Percentiles rank a stretch among this genome's conserved stretches.
phyloP scores from a whole-genome alignment of 2,329 filamentous ascomycete genomes.

The Fusarium xylarioides region DNA sequence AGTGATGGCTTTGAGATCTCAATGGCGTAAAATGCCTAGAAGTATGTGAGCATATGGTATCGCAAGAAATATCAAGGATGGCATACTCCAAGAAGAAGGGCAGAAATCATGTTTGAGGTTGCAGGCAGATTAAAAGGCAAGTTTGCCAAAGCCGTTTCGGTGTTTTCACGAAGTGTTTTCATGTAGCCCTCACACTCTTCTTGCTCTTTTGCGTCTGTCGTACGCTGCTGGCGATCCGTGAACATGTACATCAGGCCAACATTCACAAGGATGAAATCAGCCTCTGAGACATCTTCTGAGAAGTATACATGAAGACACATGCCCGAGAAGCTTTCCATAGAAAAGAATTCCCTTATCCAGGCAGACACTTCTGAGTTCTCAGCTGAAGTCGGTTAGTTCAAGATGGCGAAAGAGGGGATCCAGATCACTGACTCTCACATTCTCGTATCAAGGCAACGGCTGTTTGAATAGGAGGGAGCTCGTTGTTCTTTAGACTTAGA shows the following conservation, averaged over 20 bases:
- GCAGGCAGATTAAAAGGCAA: slow-evolving; percentile 46
- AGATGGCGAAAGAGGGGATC: background rate
- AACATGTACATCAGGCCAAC: slow-evolving; percentile 46
- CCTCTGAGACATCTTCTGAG: slow-evolving; percentile 44
- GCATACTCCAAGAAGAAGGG: slow-evolving; percentile 39
- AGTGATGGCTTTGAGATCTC: slow-evolving; percentile 48
- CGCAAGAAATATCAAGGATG: too few species aligned
- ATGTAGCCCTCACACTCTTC: slow-evolving; percentile 39
- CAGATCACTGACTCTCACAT: slow-evolving; percentile 30
- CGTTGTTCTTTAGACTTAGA: slow-evolving; percentile 25
- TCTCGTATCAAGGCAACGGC: slow-evolving; percentile 33
- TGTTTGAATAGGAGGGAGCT: slow-evolving; percentile 40
- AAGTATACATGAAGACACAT: slow-evolving; percentile 48
- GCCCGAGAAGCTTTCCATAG: slow-evolving; percentile 45
- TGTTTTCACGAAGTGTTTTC: slow-evolving; percentile 41
- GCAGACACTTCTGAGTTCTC: slow-evolving; percentile 36
- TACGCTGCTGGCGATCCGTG: slow-evolving; percentile 32
- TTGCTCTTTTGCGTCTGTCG: slow-evolving; percentile 24
- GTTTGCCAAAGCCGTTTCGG: slow-evolving; percentile 46
- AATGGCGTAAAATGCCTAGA: slow-evolving; percentile 45
- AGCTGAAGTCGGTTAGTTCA: slow-evolving; percentile 16
- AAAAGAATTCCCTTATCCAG: slow-evolving; percentile 45
- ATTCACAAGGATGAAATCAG: slow-evolving; percentile 48
- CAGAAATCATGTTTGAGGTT: slow-evolving; percentile 41
- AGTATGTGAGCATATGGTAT: background rate